These are phyloP conservation scores for Podospora tetraspora DNA, from an alignment of 495 filamentous ascomycete genomes.

Conservation along the genomic window DNA sequence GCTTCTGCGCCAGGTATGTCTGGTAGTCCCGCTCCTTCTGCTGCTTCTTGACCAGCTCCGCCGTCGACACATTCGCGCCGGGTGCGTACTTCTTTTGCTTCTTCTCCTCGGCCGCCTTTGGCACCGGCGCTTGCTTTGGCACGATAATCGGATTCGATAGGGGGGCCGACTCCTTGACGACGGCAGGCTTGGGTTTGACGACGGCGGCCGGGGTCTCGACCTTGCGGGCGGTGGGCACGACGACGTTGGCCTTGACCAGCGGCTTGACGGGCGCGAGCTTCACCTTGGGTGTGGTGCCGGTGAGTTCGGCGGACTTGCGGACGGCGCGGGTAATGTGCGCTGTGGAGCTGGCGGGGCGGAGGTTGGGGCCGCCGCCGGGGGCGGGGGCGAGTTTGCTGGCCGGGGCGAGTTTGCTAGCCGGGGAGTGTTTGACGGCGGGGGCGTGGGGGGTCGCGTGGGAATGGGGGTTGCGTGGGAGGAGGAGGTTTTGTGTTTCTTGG, in stretches of 20 bases:
- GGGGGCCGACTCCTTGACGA: neutral
- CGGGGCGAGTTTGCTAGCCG: conserved; percentile 6
- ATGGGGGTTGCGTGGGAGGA: conserved; percentile 12
- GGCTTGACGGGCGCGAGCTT: neutral
- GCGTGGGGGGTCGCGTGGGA: conserved; percentile 1
- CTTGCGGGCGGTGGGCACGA: neutral
- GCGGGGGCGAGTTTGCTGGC: conserved; percentile 15
- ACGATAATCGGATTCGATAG: neutral
- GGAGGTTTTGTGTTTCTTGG: conserved; percentile 3
- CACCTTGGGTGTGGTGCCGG: neutral
- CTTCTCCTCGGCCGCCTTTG: conserved; percentile 6
- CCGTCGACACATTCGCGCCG: conserved; percentile 21
- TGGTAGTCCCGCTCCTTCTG: neutral
- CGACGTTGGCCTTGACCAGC: neutral
- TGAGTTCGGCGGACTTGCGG: conserved; percentile 14
- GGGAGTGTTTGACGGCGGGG: conserved; percentile 1
- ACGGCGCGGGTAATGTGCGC: conserved; percentile 23
- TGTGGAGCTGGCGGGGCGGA: conserved; percentile 17
- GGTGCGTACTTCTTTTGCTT: conserved; percentile 25
- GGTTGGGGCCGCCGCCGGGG: conserved; percentile 9
- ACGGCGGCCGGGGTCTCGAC: neutral
- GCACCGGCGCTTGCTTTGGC: neutral
- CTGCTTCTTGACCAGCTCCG: conserved; percentile 7
- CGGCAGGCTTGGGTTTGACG: neutral
- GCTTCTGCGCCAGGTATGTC: neutral